These are phyloP conservation scores for Coemansia sp. DNA, from an alignment of 192 early-diverging fungal species.

Conservation along the genomic window DNA sequence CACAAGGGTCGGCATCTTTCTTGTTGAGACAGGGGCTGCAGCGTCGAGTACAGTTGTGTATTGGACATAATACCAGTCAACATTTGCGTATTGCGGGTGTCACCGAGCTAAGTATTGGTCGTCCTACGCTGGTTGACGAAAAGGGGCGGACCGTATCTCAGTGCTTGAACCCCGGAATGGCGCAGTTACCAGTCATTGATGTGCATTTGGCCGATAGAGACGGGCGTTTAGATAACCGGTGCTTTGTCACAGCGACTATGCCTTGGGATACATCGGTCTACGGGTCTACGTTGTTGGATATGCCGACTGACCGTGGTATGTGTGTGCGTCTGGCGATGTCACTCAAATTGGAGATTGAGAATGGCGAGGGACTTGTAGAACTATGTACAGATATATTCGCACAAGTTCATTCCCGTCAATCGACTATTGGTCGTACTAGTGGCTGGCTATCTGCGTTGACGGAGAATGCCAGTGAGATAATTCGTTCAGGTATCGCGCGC, in stretches of 20 bases:
- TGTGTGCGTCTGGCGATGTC: constrained; percentile 63
- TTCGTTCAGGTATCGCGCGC: constrained; percentile 6
- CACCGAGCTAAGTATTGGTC: constrained; percentile 15
- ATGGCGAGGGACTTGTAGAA: constrained; percentile 60
- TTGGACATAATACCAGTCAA: constrained; percentile 70
- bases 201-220: constrained; percentile 50
- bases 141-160: constrained; percentile 51
- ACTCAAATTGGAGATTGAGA: constrained; percentile 62
- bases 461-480: constrained; percentile 17
- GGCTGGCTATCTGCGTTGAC: constrained; percentile 26
- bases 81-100: constrained; percentile 61
- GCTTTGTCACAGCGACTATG: constrained; percentile 59
- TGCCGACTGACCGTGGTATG: constrained; percentile 61
- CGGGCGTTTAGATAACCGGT: constrained; percentile 65
- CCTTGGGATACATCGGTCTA: constrained; percentile 81
- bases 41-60: constrained; percentile 63
- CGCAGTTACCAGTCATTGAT: constrained; percentile 38
- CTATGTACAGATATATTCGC: constrained; percentile 64
- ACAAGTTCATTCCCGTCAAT: constrained; percentile 62
- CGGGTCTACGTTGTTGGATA: constrained; percentile 66
- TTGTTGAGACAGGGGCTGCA: constrained; percentile 75
- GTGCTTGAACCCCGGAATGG: constrained; percentile 3
- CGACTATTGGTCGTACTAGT: constrained; percentile 9
- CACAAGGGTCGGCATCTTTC: constrained; percentile 47
- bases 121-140: constrained; percentile 59